Percentiles rank a stretch among this genome's conserved stretches.
Evolutionary conservation across 139 green algal species (phyloP).

Genomic region (Micractinium sp.): DNA sequence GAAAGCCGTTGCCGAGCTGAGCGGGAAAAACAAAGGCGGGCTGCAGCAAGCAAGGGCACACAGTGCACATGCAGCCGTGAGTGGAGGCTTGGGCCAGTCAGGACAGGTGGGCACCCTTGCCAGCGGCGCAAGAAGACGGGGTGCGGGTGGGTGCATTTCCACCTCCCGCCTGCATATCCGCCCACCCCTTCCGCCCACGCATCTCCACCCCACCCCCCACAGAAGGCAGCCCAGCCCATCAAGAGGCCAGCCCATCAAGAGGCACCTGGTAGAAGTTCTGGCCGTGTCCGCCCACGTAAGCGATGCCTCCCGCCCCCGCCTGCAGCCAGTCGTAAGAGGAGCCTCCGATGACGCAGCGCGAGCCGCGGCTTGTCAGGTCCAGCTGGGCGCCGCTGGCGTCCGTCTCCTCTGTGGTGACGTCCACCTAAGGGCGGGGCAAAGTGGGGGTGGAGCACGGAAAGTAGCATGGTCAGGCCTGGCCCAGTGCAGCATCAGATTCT

Average conservation of each 20-base stretch:
- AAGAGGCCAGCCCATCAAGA: too few species aligned
- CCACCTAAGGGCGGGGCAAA: background rate
- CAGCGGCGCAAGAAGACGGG: too few species aligned
- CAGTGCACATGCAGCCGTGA: too few species aligned
- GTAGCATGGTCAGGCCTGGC: background rate
- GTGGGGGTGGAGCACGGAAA: background rate
- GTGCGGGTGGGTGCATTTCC: too few species aligned
- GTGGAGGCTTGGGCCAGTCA: too few species aligned
- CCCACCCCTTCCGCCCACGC: too few species aligned
- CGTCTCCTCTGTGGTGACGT: constrained; percentile 1
- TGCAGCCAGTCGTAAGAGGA: background rate
- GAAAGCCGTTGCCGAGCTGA: background rate
- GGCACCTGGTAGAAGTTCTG: too few species aligned
- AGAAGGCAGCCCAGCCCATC: too few species aligned
- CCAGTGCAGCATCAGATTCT: too few species aligned
- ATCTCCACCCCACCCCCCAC: too few species aligned
- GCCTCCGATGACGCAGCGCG: background rate
- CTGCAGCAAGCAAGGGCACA: background rate
- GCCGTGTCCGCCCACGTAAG: background rate
- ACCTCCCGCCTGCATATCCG: too few species aligned
- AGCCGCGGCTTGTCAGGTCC: background rate
- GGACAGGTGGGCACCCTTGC: too few species aligned
- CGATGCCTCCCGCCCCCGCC: background rate
- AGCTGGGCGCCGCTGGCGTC: background rate
- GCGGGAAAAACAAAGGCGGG: background rate